Evolutionary conservation across 2,329 filamentous ascomycete genomes (phyloP).

Genomic region (Podosphaera leucotricha): DNA sequence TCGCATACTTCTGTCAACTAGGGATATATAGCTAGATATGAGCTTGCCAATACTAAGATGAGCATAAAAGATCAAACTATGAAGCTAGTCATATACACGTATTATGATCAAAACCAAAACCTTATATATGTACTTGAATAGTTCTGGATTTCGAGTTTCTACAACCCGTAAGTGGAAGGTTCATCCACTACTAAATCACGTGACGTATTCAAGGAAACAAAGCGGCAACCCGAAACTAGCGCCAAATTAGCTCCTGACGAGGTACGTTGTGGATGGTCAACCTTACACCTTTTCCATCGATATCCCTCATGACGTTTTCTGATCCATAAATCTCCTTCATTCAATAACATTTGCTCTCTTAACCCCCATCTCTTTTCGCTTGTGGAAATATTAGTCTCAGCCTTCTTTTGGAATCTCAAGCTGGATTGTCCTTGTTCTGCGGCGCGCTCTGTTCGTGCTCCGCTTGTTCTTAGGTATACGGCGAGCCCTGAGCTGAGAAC

Average conservation of each 20-base stretch:
- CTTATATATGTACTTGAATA: too few relatives aligned
- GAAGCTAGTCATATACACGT: too few relatives aligned
- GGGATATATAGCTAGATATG: too few relatives aligned
- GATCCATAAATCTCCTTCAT: neutral
- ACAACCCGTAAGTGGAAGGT: too few relatives aligned
- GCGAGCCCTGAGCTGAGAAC: neutral
- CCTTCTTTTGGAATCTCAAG: neutral
- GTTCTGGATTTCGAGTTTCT: too few relatives aligned
- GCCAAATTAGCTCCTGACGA: constrained; percentile 1
- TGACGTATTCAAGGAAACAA: neutral
- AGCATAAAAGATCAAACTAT: too few relatives aligned
- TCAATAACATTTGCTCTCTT: neutral
- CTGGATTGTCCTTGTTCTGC: neutral
- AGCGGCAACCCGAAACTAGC: constrained; percentile 2
- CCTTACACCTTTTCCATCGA: neutral
- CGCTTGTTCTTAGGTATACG: neutral
- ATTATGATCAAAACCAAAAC: too few relatives aligned
- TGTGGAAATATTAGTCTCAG: neutral
- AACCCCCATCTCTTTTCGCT: neutral
- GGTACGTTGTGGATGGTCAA: neutral
- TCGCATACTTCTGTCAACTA: too few relatives aligned
- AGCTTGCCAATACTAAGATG: too few relatives aligned
- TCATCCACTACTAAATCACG: neutral
- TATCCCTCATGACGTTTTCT: constrained; percentile 1
- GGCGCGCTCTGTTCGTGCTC: neutral